Evolutionary conservation across 1,284 basidiomycete species (phyloP).

Genomic region (Ceratobasidium sp.): DNA sequence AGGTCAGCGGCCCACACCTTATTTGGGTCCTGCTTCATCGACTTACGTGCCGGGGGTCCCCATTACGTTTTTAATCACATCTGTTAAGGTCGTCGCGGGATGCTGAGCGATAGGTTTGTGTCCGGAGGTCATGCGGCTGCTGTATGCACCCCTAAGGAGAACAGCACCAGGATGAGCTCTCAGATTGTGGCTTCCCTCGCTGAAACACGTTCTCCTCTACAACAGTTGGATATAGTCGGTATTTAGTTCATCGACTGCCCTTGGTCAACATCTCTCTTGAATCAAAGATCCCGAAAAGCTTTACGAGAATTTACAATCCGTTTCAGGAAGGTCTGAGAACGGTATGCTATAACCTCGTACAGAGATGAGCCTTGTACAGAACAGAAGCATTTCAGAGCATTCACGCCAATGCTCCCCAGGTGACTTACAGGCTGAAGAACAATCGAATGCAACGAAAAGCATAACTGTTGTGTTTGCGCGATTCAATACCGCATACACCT

Average conservation of each 20-base stretch:
- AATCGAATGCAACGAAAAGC: too few species aligned
- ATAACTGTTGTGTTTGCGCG: too few species aligned
- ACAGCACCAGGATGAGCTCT: slow-evolving; percentile 15
- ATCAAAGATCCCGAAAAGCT: background rate
- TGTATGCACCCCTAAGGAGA: background rate
- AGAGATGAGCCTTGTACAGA: too few species aligned
- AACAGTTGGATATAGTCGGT: slow-evolving; percentile 1
- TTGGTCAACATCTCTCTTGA: slow-evolving; percentile 23
- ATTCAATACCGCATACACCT: too few species aligned
- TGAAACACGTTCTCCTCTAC: background rate
- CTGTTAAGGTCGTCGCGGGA: background rate
- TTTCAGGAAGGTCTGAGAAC: slow-evolving; percentile 8
- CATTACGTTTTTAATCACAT: background rate
- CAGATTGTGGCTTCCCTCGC: background rate
- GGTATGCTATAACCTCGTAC: background rate
- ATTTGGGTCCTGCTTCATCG: too few species aligned
- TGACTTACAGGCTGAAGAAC: too few species aligned
- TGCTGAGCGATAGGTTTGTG: slow-evolving; percentile 33
- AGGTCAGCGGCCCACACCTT: too few species aligned
- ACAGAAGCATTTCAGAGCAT: too few species aligned
- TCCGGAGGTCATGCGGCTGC: background rate
- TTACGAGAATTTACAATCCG: background rate
- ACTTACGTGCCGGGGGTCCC: too few species aligned
- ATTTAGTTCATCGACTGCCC: slow-evolving; percentile 14
- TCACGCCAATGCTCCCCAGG: too few species aligned